A percentile compares a stretch with the other conserved stretches of the same genome.
These are phyloP conservation scores for Populus hybrid DNA, from an alignment of 441 rosid genomes.

Conservation along the genomic window DNA sequence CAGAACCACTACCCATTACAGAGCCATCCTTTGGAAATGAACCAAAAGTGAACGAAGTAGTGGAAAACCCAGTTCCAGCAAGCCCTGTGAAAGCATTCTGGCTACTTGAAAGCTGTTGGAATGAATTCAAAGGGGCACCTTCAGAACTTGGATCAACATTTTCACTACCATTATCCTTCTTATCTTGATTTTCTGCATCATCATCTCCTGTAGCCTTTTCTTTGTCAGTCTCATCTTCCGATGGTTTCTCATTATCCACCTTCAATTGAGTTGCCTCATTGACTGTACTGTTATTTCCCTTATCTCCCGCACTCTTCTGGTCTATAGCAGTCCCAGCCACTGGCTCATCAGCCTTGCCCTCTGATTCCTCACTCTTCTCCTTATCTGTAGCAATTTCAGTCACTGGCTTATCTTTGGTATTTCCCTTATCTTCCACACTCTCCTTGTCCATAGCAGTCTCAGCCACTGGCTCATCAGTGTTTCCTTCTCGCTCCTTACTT, in stretches of 20 bases:
- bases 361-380: slow-evolving; percentile 6
- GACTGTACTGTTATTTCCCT: not conserved
- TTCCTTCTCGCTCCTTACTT: slow-evolving; percentile 14
- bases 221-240: slow-evolving; percentile 13
- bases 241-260: slow-evolving; percentile 1
- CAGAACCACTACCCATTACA: slow-evolving; percentile 32
- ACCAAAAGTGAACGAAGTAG: slow-evolving; percentile 63
- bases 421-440: slow-evolving; percentile 32
- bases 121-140: slow-evolving; percentile 55
- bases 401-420: slow-evolving; percentile 23
- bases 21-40: slow-evolving; percentile 48
- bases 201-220: slow-evolving; percentile 17
- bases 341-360: slow-evolving; percentile 30
- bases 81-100: slow-evolving; percentile 90
- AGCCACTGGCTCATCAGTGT: slow-evolving; percentile 29
- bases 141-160: slow-evolving; percentile 43
- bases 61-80: slow-evolving; percentile 79
- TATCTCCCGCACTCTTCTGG: slow-evolving; percentile 1
- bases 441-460: slow-evolving; percentile 15
- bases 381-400: slow-evolving; percentile 6
- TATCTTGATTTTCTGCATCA: slow-evolving; percentile 28
- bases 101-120: slow-evolving; percentile 86
- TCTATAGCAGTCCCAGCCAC: slow-evolving; percentile 16
- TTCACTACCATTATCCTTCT: slow-evolving; percentile 36
- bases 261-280: not conserved